These are phyloP conservation scores for Dichotomocladium elegans DNA, from an alignment of 371 early-diverging fungal genomes.

Conservation along the genomic window DNA sequence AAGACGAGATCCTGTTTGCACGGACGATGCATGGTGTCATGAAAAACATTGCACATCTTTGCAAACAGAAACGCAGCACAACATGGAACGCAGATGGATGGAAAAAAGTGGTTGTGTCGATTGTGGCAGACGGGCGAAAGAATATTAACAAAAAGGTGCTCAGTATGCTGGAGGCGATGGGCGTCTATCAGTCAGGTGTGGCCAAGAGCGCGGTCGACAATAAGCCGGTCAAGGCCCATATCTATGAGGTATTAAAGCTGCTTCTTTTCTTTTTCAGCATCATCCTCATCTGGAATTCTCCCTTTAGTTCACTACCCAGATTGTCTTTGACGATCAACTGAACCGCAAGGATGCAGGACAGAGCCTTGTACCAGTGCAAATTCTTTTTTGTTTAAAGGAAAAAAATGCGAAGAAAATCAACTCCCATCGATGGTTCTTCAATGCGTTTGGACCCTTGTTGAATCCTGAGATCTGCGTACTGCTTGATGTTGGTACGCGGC, in stretches of 20 bases:
- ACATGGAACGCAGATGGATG: conserved; percentile 77
- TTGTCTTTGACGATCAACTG: conserved; percentile 51
- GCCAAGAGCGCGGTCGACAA: conserved; percentile 61
- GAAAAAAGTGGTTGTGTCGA: conserved; percentile 83
- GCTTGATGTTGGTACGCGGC: conserved; percentile 73
- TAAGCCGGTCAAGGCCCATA: conserved; percentile 66
- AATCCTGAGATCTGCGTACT: conserved; percentile 75
- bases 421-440: conserved; percentile 87
- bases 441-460: conserved; percentile 65
- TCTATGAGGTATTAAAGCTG: conserved; percentile 71
- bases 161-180: conserved; percentile 59
- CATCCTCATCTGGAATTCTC: neutral
- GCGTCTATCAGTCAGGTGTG: conserved; percentile 74
- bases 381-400: conserved; percentile 83
- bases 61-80: conserved; percentile 50
- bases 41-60: conserved; percentile 78
- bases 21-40: conserved; percentile 74
- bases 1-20: conserved; percentile 63
- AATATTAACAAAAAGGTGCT: conserved; percentile 58
- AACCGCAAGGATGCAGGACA: conserved; percentile 50
- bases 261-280: no score
- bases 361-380: conserved; percentile 70
- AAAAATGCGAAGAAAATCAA: conserved; percentile 88
- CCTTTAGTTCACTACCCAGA: conserved; percentile 65
- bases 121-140: conserved; percentile 82